Conservation (phyloP, 2,329 filamentous ascomycete genomes). For the Neofusicoccum umdonicola region DNA sequence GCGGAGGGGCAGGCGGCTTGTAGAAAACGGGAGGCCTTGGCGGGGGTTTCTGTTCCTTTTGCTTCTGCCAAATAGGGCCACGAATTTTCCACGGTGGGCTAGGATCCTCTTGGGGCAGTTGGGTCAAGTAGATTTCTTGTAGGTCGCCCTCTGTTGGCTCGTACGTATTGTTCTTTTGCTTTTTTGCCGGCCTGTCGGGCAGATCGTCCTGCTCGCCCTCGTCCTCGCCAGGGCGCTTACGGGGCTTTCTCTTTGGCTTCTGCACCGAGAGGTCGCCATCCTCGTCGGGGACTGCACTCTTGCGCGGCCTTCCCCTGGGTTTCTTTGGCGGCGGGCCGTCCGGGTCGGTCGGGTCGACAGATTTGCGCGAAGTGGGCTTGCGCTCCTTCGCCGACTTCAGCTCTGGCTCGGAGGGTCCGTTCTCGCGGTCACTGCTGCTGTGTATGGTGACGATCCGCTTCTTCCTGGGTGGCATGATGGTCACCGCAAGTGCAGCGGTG, state of each 20-base stretch:
- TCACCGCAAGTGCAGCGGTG: background rate
- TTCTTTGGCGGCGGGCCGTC: constrained; percentile 2
- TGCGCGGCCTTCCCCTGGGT: constrained; percentile 13
- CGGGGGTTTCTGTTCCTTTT: constrained; percentile 21
- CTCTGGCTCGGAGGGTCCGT: background rate
- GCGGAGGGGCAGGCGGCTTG: constrained; percentile 11
- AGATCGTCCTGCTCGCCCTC: background rate
- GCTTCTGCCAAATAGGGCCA: constrained; percentile 50
- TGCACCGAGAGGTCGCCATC: background rate
- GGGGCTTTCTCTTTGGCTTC: constrained; percentile 3
- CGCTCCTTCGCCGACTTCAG: background rate
- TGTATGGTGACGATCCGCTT: constrained; percentile 11
- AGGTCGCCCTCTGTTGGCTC: constrained; percentile 41
- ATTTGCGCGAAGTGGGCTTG: constrained; percentile 2
- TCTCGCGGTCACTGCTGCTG: constrained; percentile 13
- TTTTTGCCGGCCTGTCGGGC: constrained; percentile 23
- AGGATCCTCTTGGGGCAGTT: constrained; percentile 39
- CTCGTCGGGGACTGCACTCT: background rate
- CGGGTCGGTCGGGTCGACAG: background rate
- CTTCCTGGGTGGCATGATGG: constrained; percentile 13
- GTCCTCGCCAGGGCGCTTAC: constrained; percentile 1
- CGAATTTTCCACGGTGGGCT: constrained; percentile 39
- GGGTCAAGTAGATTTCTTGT: constrained; percentile 42
- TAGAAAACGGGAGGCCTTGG: constrained; percentile 22
- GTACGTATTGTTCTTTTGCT: constrained; percentile 44